These are phyloP conservation scores for Mrakia frigida DNA, from an alignment of 768 basidiomycete species.

Conservation along the genomic window DNA sequence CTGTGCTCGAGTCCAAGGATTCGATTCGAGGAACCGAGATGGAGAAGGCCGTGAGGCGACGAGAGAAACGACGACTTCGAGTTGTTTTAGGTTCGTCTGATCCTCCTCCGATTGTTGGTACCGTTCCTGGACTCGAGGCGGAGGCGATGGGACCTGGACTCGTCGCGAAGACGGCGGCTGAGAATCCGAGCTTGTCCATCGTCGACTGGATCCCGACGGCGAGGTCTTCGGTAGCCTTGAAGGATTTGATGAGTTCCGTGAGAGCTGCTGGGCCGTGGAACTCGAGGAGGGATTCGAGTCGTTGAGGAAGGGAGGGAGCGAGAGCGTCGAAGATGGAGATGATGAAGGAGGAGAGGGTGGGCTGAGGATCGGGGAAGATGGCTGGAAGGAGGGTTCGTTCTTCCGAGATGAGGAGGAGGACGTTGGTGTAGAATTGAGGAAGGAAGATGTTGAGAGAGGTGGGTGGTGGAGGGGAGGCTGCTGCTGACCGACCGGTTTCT, in stretches of 20 bases:
- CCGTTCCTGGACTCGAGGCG: conserved; percentile 6
- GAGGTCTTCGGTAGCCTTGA: conserved; percentile 76
- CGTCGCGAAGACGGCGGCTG: conserved; percentile 36
- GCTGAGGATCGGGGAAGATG: conserved; percentile 80
- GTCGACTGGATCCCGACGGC: conserved; percentile 65
- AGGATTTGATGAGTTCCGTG: conserved; percentile 63
- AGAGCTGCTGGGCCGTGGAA: conserved; percentile 61
- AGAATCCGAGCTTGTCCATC: conserved; percentile 62
- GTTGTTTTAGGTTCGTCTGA: conserved; percentile 23
- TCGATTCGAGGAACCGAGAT: conserved; percentile 36
- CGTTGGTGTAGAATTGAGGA: conserved; percentile 64
- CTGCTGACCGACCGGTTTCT: background rate
- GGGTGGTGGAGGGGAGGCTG: background rate
- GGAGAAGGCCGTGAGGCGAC: conserved; percentile 28
- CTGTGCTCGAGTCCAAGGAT: conserved; percentile 39
- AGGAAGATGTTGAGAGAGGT: conserved; percentile 53
- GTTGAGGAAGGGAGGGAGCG: conserved; percentile 73
- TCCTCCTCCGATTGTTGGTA: background rate
- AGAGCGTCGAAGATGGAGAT: conserved; percentile 72
- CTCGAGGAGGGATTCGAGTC: conserved; percentile 65
- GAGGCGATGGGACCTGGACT: conserved; percentile 29
- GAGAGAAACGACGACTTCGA: conserved; percentile 33
- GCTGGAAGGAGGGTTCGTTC: conserved; percentile 70
- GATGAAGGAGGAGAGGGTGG: conserved; percentile 73
- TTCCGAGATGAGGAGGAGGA: conserved; percentile 55